Evolutionary conservation across 176 grass and related monocot genomes (phyloP), one percentile per base, ranked within the genome.

Genomic region (Zoysia pacifica): DNA sequence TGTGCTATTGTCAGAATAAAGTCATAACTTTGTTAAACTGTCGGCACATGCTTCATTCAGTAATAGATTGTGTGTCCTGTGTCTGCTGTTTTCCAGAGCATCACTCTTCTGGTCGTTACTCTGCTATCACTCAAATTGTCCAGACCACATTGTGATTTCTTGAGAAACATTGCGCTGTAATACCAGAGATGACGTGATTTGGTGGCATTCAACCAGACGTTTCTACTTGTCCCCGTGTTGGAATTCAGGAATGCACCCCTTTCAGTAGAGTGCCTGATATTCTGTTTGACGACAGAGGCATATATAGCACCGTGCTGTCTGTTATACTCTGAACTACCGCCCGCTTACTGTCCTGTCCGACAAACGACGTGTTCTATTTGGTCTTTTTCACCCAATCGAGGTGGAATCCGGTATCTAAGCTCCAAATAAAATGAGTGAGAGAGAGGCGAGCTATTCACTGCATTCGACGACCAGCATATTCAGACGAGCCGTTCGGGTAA

Each of bases 1-100:
- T 15, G 13, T 70, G 12, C 55, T 50, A 16, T 7, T 16, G 1
- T 39, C 61, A 4, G 43, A 84, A 89, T 89, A 89, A 89, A 80
- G 47, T 77, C 47, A 69, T 48, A 70, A 75, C 70, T 77, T 81
- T 20, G 48, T 69, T 84, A 70, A 48, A 70, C 75, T 65, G 38
- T 67, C 16, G 52, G 76, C 35, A 48, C 76, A 69, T 54, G 37
- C 20, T 36, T 36, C 9, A 35, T 11, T 62, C 20, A 11, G 59
- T 36, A 62, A 36, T 4, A 62, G 2, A 28, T 28, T 28, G 28
- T 28, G 28, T 28, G 28, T 28, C 28, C 28, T 28, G 28, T 28
- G 28, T 28, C 28, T 28, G 28, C 28, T 28, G 28, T 28, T 28
- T 28, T 28, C 28, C 28, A 28, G 28, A 28, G 28, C 28, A 28